These are phyloP conservation scores for Solanum hybrid DNA, from an alignment of 305 asterid species.

Conservation along the genomic window DNA sequence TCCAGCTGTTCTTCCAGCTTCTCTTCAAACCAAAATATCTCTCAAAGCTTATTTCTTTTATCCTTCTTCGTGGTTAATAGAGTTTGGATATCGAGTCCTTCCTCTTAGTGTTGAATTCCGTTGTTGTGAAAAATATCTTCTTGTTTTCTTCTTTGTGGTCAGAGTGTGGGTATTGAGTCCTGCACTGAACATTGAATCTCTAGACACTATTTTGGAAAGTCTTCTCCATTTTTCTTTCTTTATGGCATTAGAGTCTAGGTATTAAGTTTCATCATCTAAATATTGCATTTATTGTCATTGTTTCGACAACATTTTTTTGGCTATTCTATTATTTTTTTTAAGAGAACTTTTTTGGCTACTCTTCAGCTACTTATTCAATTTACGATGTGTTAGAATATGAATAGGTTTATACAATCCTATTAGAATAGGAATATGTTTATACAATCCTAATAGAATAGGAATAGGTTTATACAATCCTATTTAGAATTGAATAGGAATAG, in stretches of 20 bases:
- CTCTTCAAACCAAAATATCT: background rate
- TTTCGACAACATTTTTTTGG: background rate
- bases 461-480: too few species aligned
- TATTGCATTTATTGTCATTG: background rate
- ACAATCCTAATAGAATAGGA: too few species aligned
- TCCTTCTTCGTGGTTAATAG: background rate
- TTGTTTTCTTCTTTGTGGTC: background rate
- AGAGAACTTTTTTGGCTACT: background rate
- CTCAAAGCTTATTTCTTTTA: background rate
- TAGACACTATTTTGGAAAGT: background rate
- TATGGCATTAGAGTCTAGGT: background rate
- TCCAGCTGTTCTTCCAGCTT: background rate
- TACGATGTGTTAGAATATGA: too few species aligned
- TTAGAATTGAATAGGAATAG: too few species aligned
- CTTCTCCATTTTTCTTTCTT: background rate
- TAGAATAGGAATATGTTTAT: too few species aligned
- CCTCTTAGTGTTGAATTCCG: background rate
- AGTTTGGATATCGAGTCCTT: background rate
- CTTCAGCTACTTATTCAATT: background rate
- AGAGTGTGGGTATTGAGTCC: background rate
- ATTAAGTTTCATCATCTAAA: background rate
- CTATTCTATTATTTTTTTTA: background rate
- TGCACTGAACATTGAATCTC: background rate
- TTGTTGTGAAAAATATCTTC: background rate
- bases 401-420: too few species aligned